Conservation (phyloP, 805 yeast species). For the Yarrowia deformans region DNA sequence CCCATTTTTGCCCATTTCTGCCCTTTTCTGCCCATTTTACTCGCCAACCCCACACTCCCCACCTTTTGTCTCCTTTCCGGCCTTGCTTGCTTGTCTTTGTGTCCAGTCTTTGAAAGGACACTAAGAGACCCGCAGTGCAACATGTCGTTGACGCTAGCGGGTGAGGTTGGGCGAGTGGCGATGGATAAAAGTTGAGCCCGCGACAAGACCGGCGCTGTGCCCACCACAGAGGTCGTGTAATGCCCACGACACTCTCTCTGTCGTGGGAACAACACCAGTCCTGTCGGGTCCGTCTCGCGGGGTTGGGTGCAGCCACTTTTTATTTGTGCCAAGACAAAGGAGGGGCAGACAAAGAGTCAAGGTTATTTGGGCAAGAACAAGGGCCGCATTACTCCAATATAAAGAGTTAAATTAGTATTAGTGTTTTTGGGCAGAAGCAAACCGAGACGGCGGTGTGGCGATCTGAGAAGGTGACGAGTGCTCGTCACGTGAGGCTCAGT, state of each 20-base stretch:
- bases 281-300: neutral
- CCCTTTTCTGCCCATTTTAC: neutral
- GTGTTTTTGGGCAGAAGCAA: constrained; percentile 1
- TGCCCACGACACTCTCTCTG: neutral
- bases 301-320: constrained; percentile 32
- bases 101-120: neutral
- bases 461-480: neutral
- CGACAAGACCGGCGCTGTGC: neutral
- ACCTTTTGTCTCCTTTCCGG: constrained; percentile 21
- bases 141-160: constrained; percentile 25
- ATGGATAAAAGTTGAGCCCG: no score
- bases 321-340: constrained; percentile 12
- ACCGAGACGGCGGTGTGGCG: neutral
- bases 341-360: constrained; percentile 18
- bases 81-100: constrained; percentile 23
- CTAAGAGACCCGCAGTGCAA: constrained; percentile 27
- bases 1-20: neutral
- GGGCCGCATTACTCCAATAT: constrained; percentile 21
- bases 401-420: neutral
- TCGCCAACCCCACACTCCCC: constrained; percentile 11
- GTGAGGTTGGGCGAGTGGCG: neutral
- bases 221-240: neutral
- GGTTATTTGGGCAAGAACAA: constrained; percentile 22
- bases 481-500: neutral
- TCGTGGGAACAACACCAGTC: neutral